Conservation (phyloP, 306 rosid genomes). For the Lablab purpureus region DNA sequence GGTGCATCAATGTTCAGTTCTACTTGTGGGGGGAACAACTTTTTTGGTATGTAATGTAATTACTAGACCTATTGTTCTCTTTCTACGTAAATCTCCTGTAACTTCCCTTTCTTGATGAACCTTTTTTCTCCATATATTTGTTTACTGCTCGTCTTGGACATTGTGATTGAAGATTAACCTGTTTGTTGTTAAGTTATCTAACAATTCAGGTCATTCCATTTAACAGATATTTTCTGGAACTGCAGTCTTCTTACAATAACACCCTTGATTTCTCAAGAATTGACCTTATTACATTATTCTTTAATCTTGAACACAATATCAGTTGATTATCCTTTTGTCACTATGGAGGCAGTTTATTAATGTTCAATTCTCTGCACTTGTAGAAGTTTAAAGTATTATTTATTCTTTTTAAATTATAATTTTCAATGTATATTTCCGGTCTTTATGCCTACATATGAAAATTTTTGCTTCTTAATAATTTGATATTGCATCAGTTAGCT, state of each 20-base stretch:
- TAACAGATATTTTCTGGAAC: conserved; percentile 22
- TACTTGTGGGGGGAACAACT: conserved; percentile 71
- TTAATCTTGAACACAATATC: conserved; percentile 29
- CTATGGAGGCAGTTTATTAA: not conserved
- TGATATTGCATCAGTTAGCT: conserved; percentile 7
- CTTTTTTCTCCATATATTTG: not conserved
- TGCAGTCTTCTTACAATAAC: not conserved
- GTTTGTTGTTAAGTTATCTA: conserved; percentile 25
- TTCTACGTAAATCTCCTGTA: conserved; percentile 20
- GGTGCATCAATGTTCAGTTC: conserved; percentile 70
- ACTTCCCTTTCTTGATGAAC: conserved; percentile 6
- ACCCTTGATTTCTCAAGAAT: conserved; percentile 12
- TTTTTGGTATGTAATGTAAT: conserved; percentile 71
- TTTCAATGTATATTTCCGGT: not conserved
- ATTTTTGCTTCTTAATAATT: conserved; percentile 15
- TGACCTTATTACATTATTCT: conserved; percentile 12
- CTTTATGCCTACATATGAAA: conserved; percentile 7
- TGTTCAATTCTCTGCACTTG: conserved; percentile 22
- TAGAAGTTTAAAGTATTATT: not conserved
- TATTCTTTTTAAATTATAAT: not conserved
- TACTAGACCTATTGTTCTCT: conserved; percentile 21
- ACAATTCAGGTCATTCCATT: not conserved
- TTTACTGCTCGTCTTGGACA: conserved; percentile 16
- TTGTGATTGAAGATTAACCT: conserved; percentile 30
- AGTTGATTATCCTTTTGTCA: conserved; percentile 1